A percentile compares a stretch with the other conserved stretches of the same genome.
phyloP scores from a whole-genome alignment of 768 basidiomycete genomes.

The Suillus fuscotomentosus region DNA sequence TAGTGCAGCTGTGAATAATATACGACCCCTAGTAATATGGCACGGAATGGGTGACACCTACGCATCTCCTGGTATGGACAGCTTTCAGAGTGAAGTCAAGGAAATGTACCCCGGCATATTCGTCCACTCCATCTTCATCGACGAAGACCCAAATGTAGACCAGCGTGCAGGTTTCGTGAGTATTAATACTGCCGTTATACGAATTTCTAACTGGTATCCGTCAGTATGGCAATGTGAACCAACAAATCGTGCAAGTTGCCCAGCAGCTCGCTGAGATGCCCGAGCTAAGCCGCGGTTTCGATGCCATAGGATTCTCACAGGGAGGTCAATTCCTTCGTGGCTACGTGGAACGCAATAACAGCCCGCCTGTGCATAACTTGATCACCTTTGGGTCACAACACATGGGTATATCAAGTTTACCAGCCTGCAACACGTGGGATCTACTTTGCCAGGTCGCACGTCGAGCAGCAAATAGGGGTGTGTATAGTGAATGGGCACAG shows the following conservation, averaged over 20 bases:
- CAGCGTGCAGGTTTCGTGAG: constrained; percentile 71
- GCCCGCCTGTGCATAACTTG: constrained; percentile 73
- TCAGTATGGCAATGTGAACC: constrained; percentile 77
- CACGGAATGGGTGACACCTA: constrained; percentile 84
- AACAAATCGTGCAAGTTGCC: constrained; percentile 64
- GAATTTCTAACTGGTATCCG: constrained; percentile 3
- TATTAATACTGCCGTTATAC: constrained; percentile 16
- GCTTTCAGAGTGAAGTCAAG: constrained; percentile 59
- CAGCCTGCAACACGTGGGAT: constrained; percentile 62
- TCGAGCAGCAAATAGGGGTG: constrained; percentile 56
- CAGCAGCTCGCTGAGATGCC: constrained; percentile 62
- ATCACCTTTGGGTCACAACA: constrained; percentile 88
- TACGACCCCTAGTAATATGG: constrained; percentile 71
- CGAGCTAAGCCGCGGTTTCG: constrained; percentile 70
- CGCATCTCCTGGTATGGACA: constrained; percentile 67
- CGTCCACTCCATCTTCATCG: constrained; percentile 70
- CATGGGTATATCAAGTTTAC: constrained; percentile 81
- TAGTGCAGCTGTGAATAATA: constrained; percentile 12
- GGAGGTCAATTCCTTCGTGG: constrained; percentile 89
- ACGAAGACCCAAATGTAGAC: constrained; percentile 60
- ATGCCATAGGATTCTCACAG: constrained; percentile 88
- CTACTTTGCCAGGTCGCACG: constrained; percentile 69
- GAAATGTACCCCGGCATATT: constrained; percentile 73
- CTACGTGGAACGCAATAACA: constrained; percentile 74
- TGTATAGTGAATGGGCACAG: constrained; percentile 78